Percentiles rank a stretch among this genome's conserved stretches.
Evolutionary conservation across 1,284 basidiomycete genomes (phyloP).

Genomic region (Cutaneotrichosporon sp.): DNA sequence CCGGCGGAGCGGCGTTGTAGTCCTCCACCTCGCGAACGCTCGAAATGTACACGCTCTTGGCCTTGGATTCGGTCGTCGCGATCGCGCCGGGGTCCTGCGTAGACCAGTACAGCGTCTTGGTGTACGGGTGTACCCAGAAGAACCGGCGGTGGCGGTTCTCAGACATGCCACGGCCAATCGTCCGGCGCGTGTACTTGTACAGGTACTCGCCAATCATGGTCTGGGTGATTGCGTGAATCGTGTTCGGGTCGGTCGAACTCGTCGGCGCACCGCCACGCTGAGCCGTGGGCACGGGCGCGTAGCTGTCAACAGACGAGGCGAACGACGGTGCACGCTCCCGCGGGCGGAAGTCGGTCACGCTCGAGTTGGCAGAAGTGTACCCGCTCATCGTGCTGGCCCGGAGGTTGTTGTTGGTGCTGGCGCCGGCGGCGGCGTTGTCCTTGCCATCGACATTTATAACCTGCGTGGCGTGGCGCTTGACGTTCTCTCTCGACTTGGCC

Average conservation of each 20-base stretch:
- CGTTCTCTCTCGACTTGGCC: conserved; percentile 38
- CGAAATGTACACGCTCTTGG: conserved; percentile 98
- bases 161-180: conserved; percentile 86
- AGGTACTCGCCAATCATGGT: conserved; percentile 99
- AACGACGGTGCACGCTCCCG: conserved; percentile 30
- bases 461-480: conserved; percentile 32
- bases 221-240: conserved; percentile 96
- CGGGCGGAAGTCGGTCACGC: conserved; percentile 23
- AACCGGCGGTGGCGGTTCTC: conserved; percentile 89
- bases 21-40: conserved; percentile 84
- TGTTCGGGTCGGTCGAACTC: conserved; percentile 65
- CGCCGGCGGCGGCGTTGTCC: too few relatives aligned
- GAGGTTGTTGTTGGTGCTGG: too few relatives aligned
- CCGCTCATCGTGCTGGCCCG: conserved; percentile 19
- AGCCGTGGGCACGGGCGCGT: conserved; percentile 9
- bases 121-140: conserved; percentile 99
- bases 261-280: neutral
- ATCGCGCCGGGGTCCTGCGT: conserved; percentile 84
- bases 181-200: conserved; percentile 90
- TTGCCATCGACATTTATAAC: conserved; percentile 15
- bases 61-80: conserved; percentile 80
- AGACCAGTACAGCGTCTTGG: conserved; percentile 96
- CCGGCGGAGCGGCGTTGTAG: conserved; percentile 86
- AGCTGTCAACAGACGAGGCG: conserved; percentile 39
- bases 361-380: conserved; percentile 30